Evolutionary conservation across 1,284 basidiomycete species (phyloP), one percentile per base, ranked within the genome.

Genomic region (Cystobasidium slooffiae): DNA sequence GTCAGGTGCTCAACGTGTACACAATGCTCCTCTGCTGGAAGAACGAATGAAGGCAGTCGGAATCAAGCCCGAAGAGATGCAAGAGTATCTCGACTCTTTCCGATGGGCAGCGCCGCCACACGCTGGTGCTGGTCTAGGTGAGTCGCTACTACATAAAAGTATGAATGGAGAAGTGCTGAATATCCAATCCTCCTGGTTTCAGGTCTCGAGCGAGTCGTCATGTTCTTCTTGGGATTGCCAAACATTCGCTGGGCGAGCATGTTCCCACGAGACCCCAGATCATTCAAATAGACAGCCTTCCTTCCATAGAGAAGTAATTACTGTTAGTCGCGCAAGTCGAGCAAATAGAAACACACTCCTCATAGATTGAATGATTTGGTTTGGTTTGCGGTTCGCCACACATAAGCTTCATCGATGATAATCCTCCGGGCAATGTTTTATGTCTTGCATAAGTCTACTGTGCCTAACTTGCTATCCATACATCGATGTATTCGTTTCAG

Each of bases 171-270:
- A 22, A 16, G 43, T 55, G 68, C 20, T 51, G 31, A 55, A 49
- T 64, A 62, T 58, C 31, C 43, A 39, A 14, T 24, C 31, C n/a
- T 44, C 39, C 5, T 47, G 20, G n/a, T 18, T 43, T 8, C 62
- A 82, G 82, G 94, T 75, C 86, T 99, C 72, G 96, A 99, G 85
- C 91, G 96, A 75, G 94, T 99, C 61, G 84, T 98, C 80, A 83
- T 80, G 75, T 75, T 93, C 87, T 82, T 81, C 79, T 85, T 96
- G 82, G 94, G 94, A 84, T 86, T 97, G 77, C 92, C 91, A 85
- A 98, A 99, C 86, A 97, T 99, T 81, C 88, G 96, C 74, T 87
- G 94, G 67, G 94, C 94, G 24, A 92, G 91, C 63, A 84, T 98
- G 82, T 99, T 99, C 90, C 97, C 97, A 37, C 89, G 82, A 64